phyloP scores from a whole-genome alignment of 345 rosid species.

The Citrus reticulata region DNA sequence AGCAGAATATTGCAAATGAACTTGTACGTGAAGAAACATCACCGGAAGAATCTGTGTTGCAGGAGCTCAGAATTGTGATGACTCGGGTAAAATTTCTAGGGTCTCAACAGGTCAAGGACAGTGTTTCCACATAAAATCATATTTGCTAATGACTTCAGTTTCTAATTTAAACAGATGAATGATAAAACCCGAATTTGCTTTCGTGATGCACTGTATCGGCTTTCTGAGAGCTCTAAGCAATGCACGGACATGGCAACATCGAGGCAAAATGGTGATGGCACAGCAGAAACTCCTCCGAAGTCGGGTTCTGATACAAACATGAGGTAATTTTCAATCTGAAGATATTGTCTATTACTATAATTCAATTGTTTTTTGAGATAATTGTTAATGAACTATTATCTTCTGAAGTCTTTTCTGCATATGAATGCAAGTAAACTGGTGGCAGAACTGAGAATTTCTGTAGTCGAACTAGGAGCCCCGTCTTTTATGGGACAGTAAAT shows the following conservation, averaged over 20 bases:
- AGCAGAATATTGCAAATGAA: conserved; percentile 28
- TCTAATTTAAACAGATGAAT: conserved; percentile 42
- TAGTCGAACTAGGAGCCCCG: not conserved
- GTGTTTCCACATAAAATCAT: not conserved
- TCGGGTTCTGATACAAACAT: conserved; percentile 19
- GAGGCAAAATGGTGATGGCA: conserved; percentile 19
- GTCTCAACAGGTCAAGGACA: not conserved
- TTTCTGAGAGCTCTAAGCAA: conserved; percentile 58
- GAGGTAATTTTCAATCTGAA: conserved; percentile 17
- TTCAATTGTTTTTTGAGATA: not conserved
- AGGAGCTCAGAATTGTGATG: conserved; percentile 65
- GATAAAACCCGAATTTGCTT: conserved; percentile 65
- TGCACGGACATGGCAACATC: not conserved
- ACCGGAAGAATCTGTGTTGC: conserved; percentile 55
- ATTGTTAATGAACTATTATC: not conserved
- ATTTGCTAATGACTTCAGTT: conserved; percentile 4
- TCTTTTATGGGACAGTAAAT: not conserved
- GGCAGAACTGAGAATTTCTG: not conserved
- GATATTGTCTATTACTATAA: too few species aligned
- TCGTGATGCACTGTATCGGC: conserved; percentile 83
- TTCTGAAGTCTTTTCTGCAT: not conserved
- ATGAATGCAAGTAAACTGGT: not conserved
- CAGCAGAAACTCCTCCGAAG: conserved; percentile 19
- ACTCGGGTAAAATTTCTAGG: conserved; percentile 42
- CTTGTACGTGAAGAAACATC: conserved; percentile 30